Conservation (phyloP, 2,329 filamentous ascomycete genomes). For the Colletotrichum trifolii region DNA sequence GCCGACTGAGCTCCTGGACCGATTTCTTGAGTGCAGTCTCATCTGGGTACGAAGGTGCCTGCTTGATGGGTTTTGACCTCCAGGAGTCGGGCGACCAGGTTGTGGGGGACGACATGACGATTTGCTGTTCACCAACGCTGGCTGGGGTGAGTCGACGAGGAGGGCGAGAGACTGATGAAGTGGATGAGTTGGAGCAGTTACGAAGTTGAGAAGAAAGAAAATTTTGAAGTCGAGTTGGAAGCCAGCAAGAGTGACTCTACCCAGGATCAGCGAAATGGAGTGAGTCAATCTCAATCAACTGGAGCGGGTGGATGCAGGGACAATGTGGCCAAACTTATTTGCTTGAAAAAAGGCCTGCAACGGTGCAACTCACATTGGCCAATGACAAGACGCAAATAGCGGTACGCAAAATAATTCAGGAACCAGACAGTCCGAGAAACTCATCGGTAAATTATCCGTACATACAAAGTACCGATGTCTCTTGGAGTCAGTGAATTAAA, state of each 20-base stretch:
- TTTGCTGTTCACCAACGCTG: neutral
- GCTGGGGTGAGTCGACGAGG: neutral
- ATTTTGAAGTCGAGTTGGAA: neutral
- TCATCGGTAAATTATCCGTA: neutral
- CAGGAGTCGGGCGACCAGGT: slow-evolving; percentile 74
- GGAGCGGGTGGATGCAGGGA: slow-evolving; percentile 6
- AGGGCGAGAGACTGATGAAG: neutral
- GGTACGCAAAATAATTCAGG: slow-evolving; percentile 24
- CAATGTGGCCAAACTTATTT: slow-evolving; percentile 30
- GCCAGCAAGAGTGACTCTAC: slow-evolving; percentile 19
- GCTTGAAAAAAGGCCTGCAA: slow-evolving; percentile 32
- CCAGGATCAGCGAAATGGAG: neutral
- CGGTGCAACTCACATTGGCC: slow-evolving; percentile 17
- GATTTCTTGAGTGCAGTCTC: slow-evolving; percentile 67
- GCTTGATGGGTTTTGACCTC: slow-evolving; percentile 83
- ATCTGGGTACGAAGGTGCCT: slow-evolving; percentile 77
- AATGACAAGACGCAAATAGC: slow-evolving; percentile 9
- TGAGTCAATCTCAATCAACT: slow-evolving; percentile 27
- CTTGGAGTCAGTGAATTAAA: neutral
- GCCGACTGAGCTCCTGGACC: slow-evolving; percentile 70
- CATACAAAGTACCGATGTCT: no score
- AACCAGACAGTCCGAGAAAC: slow-evolving; percentile 27
- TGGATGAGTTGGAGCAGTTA: neutral
- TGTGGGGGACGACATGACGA: slow-evolving; percentile 28
- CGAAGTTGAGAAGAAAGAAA: neutral